Conservation (phyloP, 306 rosid species). For the Dryas drummondii region DNA sequence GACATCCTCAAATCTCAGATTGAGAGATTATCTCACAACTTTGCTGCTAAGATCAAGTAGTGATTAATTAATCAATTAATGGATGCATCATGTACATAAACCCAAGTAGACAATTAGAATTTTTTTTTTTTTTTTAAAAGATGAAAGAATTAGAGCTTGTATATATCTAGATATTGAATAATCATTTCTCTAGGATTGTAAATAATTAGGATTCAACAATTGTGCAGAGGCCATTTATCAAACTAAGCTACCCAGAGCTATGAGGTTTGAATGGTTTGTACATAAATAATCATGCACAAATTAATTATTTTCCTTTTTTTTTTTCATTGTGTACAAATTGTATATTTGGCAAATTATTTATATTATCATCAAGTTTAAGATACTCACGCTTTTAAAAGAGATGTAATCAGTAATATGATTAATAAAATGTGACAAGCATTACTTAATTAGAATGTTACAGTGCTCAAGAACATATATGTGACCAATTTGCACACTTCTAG, state of each 20-base stretch:
- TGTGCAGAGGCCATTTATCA: constrained; percentile 9
- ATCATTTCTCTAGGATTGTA: neutral
- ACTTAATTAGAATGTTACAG: no score
- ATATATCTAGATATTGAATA: neutral
- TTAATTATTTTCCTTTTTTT: neutral
- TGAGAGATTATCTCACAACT: constrained; percentile 49
- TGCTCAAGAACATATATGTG: no score
- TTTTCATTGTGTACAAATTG: neutral
- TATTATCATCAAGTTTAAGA: no score
- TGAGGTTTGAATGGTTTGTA: constrained; percentile 1
- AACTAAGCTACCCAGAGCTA: neutral
- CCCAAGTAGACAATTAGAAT: neutral
- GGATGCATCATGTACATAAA: neutral
- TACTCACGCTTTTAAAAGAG: no score
- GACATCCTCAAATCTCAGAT: constrained; percentile 41
- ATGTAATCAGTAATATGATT: no score
- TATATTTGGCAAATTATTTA: neutral
- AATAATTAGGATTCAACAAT: neutral
- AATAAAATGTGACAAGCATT: no score
- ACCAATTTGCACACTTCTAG: no score
- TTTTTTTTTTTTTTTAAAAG: no score
- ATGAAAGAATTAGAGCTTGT: neutral
- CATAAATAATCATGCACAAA: neutral
- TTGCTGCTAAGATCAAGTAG: constrained; percentile 34
- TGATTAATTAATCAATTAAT: neutral